These are phyloP conservation scores for Fusarium sp. DNA, from an alignment of 2,329 filamentous ascomycete species.

Conservation along the genomic window DNA sequence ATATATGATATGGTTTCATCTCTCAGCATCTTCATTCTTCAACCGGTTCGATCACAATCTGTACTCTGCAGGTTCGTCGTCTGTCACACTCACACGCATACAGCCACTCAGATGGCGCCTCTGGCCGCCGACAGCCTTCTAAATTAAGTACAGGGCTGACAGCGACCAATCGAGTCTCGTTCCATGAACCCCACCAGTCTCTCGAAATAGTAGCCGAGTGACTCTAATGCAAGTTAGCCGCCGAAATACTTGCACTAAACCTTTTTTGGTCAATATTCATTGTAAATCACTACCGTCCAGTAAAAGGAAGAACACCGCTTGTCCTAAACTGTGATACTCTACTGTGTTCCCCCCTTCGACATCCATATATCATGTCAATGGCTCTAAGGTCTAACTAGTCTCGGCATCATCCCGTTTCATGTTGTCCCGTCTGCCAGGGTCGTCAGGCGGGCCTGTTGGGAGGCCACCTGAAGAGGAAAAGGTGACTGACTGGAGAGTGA, in stretches of 20 bases:
- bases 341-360: not conserved
- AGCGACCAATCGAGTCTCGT: conserved; percentile 23
- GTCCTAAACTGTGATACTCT: conserved; percentile 7
- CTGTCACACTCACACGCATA: conserved; percentile 28
- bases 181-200: conserved; percentile 13
- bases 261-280: not conserved
- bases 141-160: conserved; percentile 29
- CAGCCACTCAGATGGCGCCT: conserved; percentile 30
- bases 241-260: conserved; percentile 18
- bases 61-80: conserved; percentile 23
- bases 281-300: conserved; percentile 3
- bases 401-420: conserved; percentile 29
- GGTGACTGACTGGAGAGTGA: conserved; percentile 17
- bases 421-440: conserved; percentile 8
- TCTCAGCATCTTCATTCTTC: not conserved
- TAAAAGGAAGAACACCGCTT: conserved; percentile 5
- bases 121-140: conserved; percentile 27
- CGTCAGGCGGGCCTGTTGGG: conserved; percentile 13
- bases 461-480: conserved; percentile 18
- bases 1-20: not conserved
- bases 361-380: not conserved
- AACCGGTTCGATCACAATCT: conserved; percentile 23
- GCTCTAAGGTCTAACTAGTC: conserved; percentile 7
- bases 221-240: conserved; percentile 45
- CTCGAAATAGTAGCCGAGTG: conserved; percentile 35